Evolutionary conservation across 2,329 filamentous ascomycete genomes (phyloP), one percentile per base, ranked within the genome.

Genomic region (Colletotrichum liriopes): DNA sequence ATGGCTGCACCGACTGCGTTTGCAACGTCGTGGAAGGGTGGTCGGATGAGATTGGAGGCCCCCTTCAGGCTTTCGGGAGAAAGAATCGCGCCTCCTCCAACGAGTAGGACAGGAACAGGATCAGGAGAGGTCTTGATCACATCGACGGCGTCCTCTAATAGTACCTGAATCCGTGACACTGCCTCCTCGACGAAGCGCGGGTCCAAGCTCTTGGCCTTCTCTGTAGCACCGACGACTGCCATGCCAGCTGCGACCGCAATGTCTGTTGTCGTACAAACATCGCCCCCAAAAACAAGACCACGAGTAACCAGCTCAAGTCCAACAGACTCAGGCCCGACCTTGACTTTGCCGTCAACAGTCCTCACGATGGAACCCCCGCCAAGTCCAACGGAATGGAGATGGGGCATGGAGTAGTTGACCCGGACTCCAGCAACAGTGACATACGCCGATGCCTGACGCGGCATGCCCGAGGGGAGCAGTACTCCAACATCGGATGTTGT

Each of bases 1-100:
- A 89, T 90, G 0, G 90, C 90, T 11, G 90, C 90, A 1, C 90
- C 90, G 12, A 92, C 90, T 0, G 90, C 90, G 76, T 92, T 92
- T 11, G 91, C 90, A 1, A 92, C 88, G 3, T 85, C 86, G 2
- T 88, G 87, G 82, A 85, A 90, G 51, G 85, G 81, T 0, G 89
- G 89, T 73, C 87, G 89, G 55, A 90, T 79, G 1, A 92, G 87
- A 41, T 80, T 82, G 71, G 87, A 89, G 11, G 89, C 89, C 1
- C 90, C 90, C 41, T 82, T 81, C 0, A 92, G 81, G n/a, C 84
- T 78, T 45, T 88, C 82, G 0, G 89, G 89, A 0, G 88, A 86
- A 54, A 92, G 84, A 12, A 92, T 82, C 1, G 90, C 88, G 5
- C 91, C 91, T 0, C 91, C 91, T 9, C 91, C 91, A 0, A 93